Evolutionary conservation across 371 early-diverging fungal genomes (phyloP).

Genomic region (Mortierella sp.): DNA sequence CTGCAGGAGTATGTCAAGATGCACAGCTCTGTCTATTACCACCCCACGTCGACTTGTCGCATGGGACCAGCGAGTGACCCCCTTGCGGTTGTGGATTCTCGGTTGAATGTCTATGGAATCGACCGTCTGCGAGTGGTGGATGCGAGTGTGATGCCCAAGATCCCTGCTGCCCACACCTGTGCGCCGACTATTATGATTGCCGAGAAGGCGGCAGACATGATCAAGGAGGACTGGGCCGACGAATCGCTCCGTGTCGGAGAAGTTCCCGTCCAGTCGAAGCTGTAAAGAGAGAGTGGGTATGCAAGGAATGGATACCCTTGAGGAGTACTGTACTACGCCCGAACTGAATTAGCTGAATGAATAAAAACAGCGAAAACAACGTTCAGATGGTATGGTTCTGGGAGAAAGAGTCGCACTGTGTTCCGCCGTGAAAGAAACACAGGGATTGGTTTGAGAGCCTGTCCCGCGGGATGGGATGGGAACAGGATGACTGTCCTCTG

Average conservation of each 20-base stretch:
- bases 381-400: not conserved
- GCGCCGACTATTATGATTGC: conserved; percentile 51
- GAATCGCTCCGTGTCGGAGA: not conserved
- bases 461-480: no score
- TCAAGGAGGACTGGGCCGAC: conserved; percentile 51
- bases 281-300: not conserved
- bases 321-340: not conserved
- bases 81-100: conserved; percentile 55
- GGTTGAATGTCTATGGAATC: conserved; percentile 56
- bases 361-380: not conserved
- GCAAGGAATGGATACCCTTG: not conserved
- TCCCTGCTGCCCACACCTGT: conserved; percentile 45
- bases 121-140: conserved; percentile 56
- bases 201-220: conserved; percentile 52
- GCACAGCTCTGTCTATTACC: conserved; percentile 22
- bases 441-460: no score
- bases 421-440: no score
- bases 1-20: conserved; percentile 28
- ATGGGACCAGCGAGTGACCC: conserved; percentile 57
- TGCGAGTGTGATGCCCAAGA: conserved; percentile 46
- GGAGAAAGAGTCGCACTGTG: no score
- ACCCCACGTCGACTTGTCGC: conserved; percentile 43
- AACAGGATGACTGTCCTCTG: no score
- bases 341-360: not conserved
- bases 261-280: not conserved